phyloP scores from a whole-genome alignment of 2,329 filamentous ascomycete genomes.

The Aspergillus spinulosporus region DNA sequence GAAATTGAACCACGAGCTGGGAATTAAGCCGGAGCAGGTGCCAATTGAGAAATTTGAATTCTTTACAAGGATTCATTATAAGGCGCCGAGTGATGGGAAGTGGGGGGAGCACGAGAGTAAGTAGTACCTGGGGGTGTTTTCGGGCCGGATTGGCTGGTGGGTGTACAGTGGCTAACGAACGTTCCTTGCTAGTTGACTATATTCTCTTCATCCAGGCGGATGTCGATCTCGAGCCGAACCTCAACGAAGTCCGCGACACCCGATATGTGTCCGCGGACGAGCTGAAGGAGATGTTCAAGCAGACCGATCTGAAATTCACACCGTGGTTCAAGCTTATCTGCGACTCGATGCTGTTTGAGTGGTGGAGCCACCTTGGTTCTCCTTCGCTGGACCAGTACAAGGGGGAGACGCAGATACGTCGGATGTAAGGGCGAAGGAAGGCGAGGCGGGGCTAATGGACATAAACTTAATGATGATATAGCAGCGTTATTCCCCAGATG shows the following conservation, averaged over 20 bases:
- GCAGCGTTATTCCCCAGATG: slow-evolving; percentile 11
- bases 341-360: slow-evolving; percentile 94
- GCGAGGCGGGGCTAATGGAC: background rate
- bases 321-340: slow-evolving; percentile 99
- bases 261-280: slow-evolving; percentile 80
- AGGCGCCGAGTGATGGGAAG: slow-evolving; percentile 92
- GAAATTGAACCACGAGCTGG: slow-evolving; percentile 92
- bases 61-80: slow-evolving; percentile 96
- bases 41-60: slow-evolving; percentile 90
- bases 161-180: background rate
- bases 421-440: slow-evolving; percentile 61
- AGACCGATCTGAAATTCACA: slow-evolving; percentile 80
- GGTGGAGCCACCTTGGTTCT: slow-evolving; percentile 83
- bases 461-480: slow-evolving; percentile 14
- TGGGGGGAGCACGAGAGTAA: slow-evolving; percentile 99
- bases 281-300: slow-evolving; percentile 80
- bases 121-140: slow-evolving; percentile 31
- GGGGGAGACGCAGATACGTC: slow-evolving; percentile 81
- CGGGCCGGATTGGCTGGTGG: background rate
- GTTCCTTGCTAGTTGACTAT: slow-evolving; percentile 72
- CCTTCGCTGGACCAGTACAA: slow-evolving; percentile 78
- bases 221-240: slow-evolving; percentile 73
- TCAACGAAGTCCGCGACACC: slow-evolving; percentile 84
- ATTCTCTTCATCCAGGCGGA: slow-evolving; percentile 97
- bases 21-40: slow-evolving; percentile 85